These are phyloP conservation scores for Neurospora tetrasperma DNA, from an alignment of 495 filamentous ascomycete genomes.

Conservation along the genomic window DNA sequence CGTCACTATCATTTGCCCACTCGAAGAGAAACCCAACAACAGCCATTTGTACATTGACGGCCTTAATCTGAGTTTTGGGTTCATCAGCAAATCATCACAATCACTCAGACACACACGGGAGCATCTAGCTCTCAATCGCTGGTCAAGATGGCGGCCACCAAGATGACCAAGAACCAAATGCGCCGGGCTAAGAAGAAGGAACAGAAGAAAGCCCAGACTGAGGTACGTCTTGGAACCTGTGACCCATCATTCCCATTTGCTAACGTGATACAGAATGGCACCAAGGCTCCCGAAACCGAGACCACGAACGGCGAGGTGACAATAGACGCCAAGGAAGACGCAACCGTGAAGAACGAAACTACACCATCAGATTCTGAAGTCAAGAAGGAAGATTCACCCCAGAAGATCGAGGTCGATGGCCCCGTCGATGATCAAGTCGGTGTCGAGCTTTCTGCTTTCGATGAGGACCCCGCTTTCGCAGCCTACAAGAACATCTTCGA, in stretches of 20 bases:
- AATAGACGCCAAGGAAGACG: constrained; percentile 15
- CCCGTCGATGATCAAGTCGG: constrained; percentile 33
- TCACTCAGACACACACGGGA: not conserved
- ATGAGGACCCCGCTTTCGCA: constrained; percentile 67
- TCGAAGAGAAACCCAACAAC: not conserved
- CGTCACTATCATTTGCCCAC: not conserved
- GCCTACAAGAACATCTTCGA: constrained; percentile 73
- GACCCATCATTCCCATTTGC: not conserved
- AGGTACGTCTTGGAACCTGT: constrained; percentile 21
- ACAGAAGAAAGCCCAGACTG: constrained; percentile 52
- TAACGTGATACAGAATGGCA: constrained; percentile 18
- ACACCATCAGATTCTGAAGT: constrained; percentile 26
- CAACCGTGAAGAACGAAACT: constrained; percentile 2
- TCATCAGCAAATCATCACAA: not conserved
- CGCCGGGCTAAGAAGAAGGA: constrained; percentile 86
- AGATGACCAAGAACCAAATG: constrained; percentile 76
- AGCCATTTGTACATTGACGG: not conserved
- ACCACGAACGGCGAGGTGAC: constrained; percentile 9
- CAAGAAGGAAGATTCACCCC: constrained; percentile 26
- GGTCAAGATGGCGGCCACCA: constrained; percentile 44
- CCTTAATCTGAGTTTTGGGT: not conserved
- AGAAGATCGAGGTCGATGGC: constrained; percentile 35
- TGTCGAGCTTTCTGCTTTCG: constrained; percentile 28
- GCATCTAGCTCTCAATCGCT: constrained; percentile 11
- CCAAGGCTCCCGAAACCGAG: constrained; percentile 16